phyloP scores from a whole-genome alignment of 139 green algal species.

The Asterochloris erici region DNA sequence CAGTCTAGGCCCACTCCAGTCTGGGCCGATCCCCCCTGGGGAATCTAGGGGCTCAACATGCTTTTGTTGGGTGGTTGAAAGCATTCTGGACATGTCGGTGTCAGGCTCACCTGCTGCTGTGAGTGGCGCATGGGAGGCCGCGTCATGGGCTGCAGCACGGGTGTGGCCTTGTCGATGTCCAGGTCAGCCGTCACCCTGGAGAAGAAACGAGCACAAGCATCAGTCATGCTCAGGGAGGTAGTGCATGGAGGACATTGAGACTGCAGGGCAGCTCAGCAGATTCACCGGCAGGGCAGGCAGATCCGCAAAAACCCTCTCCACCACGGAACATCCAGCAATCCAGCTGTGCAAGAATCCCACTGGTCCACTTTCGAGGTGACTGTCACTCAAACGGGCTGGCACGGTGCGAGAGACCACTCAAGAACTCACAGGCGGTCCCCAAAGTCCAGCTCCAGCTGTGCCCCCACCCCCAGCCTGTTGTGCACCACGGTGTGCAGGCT shows the following conservation, averaged over 20 bases:
- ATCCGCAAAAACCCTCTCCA: too few species aligned
- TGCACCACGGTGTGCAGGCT: conserved; percentile 39
- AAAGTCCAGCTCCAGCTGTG: conserved; percentile 64
- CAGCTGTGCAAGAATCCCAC: too few species aligned
- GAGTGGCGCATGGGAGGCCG: conserved; percentile 29
- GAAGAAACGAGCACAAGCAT: neutral
- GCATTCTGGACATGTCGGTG: too few species aligned
- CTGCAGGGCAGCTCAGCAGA: neutral
- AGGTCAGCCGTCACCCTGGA: conserved; percentile 49
- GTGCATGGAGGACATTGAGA: neutral
- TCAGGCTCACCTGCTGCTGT: neutral
- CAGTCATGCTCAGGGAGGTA: neutral
- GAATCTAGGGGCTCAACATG: too few species aligned
- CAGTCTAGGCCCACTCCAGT: too few species aligned
- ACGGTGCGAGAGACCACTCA: too few species aligned
- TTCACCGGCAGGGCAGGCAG: too few species aligned
- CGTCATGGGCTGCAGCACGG: conserved; percentile 49
- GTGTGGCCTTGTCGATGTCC: conserved; percentile 3
- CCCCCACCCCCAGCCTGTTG: conserved; percentile 60
- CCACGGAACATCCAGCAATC: too few species aligned
- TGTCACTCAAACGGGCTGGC: neutral
- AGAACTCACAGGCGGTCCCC: conserved; percentile 42
- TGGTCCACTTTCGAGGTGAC: neutral
- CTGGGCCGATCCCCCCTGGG: too few species aligned
- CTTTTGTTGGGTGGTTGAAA: too few species aligned